Evolutionary conservation across 1,139 yeast genomes (phyloP).

Genomic region (Geotrichum reessii): DNA sequence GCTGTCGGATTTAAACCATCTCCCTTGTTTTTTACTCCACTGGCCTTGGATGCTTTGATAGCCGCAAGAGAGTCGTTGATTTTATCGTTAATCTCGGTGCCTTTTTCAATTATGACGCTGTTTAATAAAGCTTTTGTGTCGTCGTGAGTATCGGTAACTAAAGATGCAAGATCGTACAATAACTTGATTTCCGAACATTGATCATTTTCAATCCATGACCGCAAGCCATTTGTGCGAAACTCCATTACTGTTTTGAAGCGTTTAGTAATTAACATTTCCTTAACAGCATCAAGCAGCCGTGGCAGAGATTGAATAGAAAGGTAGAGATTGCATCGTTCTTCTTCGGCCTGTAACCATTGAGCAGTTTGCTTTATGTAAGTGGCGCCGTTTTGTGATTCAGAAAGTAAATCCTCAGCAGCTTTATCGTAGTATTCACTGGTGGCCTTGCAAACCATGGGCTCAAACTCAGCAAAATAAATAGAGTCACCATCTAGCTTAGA

Average conservation of each 20-base stretch:
- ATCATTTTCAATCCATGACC: constrained; percentile 47
- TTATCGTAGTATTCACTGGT: constrained; percentile 53
- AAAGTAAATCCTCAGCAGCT: constrained; percentile 43
- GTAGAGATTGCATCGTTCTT: constrained; percentile 49
- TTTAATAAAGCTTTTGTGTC: constrained; percentile 49
- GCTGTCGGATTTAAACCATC: constrained; percentile 41
- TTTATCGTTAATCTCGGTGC: constrained; percentile 36
- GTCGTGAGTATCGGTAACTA: constrained; percentile 51
- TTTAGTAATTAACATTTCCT: constrained; percentile 57
- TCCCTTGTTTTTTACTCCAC: constrained; percentile 29
- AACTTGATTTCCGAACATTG: constrained; percentile 41
- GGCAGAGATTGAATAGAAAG: constrained; percentile 46
- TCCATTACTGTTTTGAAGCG: constrained; percentile 51
- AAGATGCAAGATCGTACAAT: constrained; percentile 46
- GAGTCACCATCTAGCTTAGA: constrained; percentile 37
- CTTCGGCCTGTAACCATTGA: constrained; percentile 54
- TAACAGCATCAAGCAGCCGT: constrained; percentile 51
- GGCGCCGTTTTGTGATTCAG: constrained; percentile 43
- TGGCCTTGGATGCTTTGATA: constrained; percentile 24
- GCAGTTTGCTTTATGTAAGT: constrained; percentile 52
- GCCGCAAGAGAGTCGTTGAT: constrained; percentile 21
- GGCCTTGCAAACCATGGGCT: constrained; percentile 53
- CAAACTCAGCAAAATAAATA: constrained; percentile 61
- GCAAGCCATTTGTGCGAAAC: constrained; percentile 50
- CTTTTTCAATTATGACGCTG: constrained; percentile 44